Percentiles rank a stretch among this genome's conserved stretches.
Evolutionary conservation across 306 rosid species (phyloP).

Genomic region (Cicer judaicum): DNA sequence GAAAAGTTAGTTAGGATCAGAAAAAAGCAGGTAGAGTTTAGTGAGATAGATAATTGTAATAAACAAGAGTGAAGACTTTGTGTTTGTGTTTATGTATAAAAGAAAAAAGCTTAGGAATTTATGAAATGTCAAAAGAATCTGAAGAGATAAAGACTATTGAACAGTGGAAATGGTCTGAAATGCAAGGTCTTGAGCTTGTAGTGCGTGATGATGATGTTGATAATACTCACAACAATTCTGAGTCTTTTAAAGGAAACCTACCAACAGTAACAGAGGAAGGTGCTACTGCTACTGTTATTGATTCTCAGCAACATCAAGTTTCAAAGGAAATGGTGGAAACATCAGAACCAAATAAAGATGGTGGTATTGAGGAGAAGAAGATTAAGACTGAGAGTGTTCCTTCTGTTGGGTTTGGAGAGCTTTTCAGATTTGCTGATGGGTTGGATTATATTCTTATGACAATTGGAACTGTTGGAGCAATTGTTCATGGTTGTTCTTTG

Average conservation of each 20-base stretch:
- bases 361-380: slow-evolving; percentile 56
- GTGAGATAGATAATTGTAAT: slow-evolving; percentile 40
- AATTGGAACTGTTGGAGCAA: slow-evolving; percentile 87
- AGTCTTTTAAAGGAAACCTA: slow-evolving; percentile 49
- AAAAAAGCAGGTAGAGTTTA: slow-evolving; percentile 11
- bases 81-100: slow-evolving; percentile 48
- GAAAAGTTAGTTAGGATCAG: slow-evolving; percentile 44
- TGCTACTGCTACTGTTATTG: slow-evolving; percentile 10
- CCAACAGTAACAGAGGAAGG: slow-evolving; percentile 36
- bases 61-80: slow-evolving; percentile 39
- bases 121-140: slow-evolving; percentile 87
- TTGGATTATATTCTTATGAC: slow-evolving; percentile 81
- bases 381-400: slow-evolving; percentile 52
- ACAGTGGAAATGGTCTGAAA: slow-evolving; percentile 99
- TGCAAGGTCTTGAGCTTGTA: slow-evolving; percentile 95
- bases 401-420: slow-evolving; percentile 66
- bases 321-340: slow-evolving; percentile 63
- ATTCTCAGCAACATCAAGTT: slow-evolving; percentile 29
- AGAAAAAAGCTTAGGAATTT: slow-evolving; percentile 52
- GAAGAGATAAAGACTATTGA: slow-evolving; percentile 83
- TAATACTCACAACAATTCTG: slow-evolving; percentile 33
- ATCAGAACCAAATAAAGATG: slow-evolving; percentile 55
- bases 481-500: slow-evolving; percentile 92
- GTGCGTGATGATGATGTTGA: slow-evolving; percentile 45
- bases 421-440: slow-evolving; percentile 93